phyloP scores from a whole-genome alignment of 2,329 filamentous ascomycete genomes.

The Myotisia sp. region DNA sequence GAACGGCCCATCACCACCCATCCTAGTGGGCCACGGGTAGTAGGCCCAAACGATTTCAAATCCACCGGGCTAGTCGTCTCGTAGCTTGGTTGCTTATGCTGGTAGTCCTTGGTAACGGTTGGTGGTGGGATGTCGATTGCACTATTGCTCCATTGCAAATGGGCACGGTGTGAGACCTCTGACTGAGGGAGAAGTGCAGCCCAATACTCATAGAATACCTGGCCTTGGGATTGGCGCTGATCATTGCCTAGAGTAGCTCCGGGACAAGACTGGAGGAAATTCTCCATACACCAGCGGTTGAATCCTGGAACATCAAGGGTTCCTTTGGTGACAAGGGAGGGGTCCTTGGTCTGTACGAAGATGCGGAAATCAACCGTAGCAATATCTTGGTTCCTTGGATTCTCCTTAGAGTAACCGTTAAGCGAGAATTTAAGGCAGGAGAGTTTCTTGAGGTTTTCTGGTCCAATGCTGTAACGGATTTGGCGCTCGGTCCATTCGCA shows the following conservation, averaged over 20 bases:
- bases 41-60: conserved; percentile 15
- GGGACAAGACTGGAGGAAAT: conserved; percentile 17
- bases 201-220: conserved; percentile 17
- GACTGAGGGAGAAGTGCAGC: conserved; percentile 18
- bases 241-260: conserved; percentile 15
- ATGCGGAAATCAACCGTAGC: conserved; percentile 23
- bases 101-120: conserved; percentile 14
- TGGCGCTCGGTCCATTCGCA: conserved; percentile 23
- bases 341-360: conserved; percentile 28
- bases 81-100: conserved; percentile 10
- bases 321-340: too few species aligned
- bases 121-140: conserved; percentile 14
- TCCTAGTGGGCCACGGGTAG: conserved; percentile 19
- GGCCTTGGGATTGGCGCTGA: conserved; percentile 9
- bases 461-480: conserved; percentile 22
- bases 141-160: conserved; percentile 9
- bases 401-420: conserved; percentile 8
- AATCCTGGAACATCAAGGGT: conserved; percentile 14
- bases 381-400: conserved; percentile 22
- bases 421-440: conserved; percentile 11
- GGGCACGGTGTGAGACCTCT: conserved; percentile 15
- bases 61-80: conserved; percentile 12
- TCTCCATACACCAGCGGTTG: conserved; percentile 15
- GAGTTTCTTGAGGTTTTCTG: conserved; percentile 12
- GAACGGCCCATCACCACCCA: conserved; percentile 25